phyloP scores from a whole-genome alignment of 768 basidiomycete species.

The Mrakia hoshinonis region DNA sequence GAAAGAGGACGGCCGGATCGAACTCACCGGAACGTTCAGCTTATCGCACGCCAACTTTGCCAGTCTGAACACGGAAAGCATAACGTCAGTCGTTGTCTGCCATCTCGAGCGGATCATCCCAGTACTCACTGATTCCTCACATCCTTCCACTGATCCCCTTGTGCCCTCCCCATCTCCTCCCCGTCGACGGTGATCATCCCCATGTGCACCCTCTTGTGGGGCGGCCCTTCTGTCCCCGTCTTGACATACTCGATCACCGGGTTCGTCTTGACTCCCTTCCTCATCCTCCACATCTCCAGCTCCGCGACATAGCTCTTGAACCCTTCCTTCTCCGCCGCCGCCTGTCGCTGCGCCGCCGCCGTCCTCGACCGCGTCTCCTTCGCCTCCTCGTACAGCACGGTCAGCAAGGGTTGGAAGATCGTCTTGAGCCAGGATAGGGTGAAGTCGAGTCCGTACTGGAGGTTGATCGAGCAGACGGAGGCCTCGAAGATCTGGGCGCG shows the following conservation, averaged over 20 bases:
- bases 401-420: not conserved
- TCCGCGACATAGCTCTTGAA: not conserved
- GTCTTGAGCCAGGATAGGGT: not conserved
- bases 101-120: too few species aligned
- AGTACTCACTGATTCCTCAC: not conserved
- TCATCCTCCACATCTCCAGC: not conserved
- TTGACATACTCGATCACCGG: not conserved
- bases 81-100: too few species aligned
- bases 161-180: not conserved
- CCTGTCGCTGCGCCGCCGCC: not conserved
- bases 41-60: too few species aligned
- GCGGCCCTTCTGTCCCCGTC: not conserved
- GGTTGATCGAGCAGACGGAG: not conserved
- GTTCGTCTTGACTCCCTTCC: not conserved
- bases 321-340: not conserved
- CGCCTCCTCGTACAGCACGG: not conserved
- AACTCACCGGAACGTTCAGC: too few species aligned
- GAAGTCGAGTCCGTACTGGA: not conserved
- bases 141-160: not conserved
- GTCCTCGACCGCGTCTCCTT: not conserved
- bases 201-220: not conserved
- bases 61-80: too few species aligned
- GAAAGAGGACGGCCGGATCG: too few species aligned
- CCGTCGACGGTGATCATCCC: not conserved
- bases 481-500: conserved; percentile 4